phyloP scores from a whole-genome alignment of 306 rosid genomes.

The Cotoneaster glaucophyllus region DNA sequence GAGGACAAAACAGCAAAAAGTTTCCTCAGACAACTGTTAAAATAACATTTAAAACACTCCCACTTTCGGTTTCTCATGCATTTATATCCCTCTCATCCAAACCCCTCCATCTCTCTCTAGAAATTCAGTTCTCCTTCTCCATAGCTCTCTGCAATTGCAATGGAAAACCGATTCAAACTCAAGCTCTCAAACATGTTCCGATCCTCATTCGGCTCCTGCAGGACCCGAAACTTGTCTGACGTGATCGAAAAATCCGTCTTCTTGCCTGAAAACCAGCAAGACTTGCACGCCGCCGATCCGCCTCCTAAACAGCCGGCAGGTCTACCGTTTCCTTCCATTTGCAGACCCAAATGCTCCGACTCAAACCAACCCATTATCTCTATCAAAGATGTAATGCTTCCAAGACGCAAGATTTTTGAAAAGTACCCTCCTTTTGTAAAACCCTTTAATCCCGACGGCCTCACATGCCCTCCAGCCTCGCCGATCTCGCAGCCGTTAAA shows the following conservation, averaged over 20 bases:
- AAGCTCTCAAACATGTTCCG: slow-evolving; percentile 82
- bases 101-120: background rate
- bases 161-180: slow-evolving; percentile 66
- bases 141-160: slow-evolving; percentile 9
- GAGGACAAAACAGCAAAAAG: slow-evolving; percentile 35
- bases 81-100: slow-evolving; percentile 18
- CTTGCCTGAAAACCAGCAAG: slow-evolving; percentile 19
- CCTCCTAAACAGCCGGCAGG: background rate
- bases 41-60: slow-evolving; percentile 18
- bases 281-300: background rate
- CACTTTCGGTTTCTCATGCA: slow-evolving; percentile 37
- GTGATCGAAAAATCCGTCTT: slow-evolving; percentile 55
- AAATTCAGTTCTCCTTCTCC: background rate
- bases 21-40: slow-evolving; percentile 1
- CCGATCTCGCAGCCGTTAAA: slow-evolving; percentile 34
- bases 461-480: slow-evolving; percentile 39
- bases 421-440: slow-evolving; percentile 32
- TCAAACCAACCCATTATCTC: slow-evolving; percentile 17
- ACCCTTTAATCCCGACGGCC: background rate
- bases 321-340: slow-evolving; percentile 39
- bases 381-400: slow-evolving; percentile 33
- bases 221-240: slow-evolving; percentile 56
- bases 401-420: slow-evolving; percentile 43
- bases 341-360: slow-evolving; percentile 31
- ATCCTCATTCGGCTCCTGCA: slow-evolving; percentile 71